Evolutionary conservation across 805 yeast genomes (phyloP), one percentile per base, ranked within the genome.

Genomic region (Kluyveromyces siamensis): DNA sequence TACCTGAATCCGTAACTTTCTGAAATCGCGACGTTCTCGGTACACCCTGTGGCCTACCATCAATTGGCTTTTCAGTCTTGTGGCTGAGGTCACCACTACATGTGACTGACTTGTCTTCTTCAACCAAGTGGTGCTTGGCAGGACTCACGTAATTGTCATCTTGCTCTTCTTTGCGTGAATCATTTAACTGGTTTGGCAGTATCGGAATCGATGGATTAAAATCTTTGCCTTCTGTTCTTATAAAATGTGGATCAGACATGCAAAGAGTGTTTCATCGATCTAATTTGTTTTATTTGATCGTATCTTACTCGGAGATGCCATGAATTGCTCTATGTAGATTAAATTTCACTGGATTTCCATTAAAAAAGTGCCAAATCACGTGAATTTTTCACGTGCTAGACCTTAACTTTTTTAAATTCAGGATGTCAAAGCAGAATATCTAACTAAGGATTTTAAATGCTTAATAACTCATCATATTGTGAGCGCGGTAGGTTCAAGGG

Each of bases 21-120:
- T 36, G 48, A 40, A 48, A 48, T 18, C 54, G 47, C 37, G 51
- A 50, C 18, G 56, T 50, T 18, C 37, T 35, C n/a, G 52, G 51
- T 8, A 43, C 8, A 5, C 44, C 48, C 40, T 13, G 40, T 6
- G 17, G 2, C 10, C 2, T 37, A 9, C 3, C 11, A 17, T 37
- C 17, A 3, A n/a, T 8, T n/a, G 18, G 3, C 10, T 7, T 16
- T 2, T 11, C 40, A 3, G 4, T 37, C 14, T 8, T 8, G 8
- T 13, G 14, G 8, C 35, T 13, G 11, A 3, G 3, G 35, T 30
- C 14, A 10, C 35, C 35, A 30, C 7, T 13, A 30, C 14, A 30
- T 2, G 3, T 30, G 4, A 30, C 8, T 30, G 35, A 30, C 14
- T 30, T 30, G 2, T 30, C 8, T 10, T 30, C 14, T 30, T 4